These are phyloP conservation scores for Ceratobasidium sp. DNA, from an alignment of 1,284 basidiomycete genomes.

Conservation along the genomic window DNA sequence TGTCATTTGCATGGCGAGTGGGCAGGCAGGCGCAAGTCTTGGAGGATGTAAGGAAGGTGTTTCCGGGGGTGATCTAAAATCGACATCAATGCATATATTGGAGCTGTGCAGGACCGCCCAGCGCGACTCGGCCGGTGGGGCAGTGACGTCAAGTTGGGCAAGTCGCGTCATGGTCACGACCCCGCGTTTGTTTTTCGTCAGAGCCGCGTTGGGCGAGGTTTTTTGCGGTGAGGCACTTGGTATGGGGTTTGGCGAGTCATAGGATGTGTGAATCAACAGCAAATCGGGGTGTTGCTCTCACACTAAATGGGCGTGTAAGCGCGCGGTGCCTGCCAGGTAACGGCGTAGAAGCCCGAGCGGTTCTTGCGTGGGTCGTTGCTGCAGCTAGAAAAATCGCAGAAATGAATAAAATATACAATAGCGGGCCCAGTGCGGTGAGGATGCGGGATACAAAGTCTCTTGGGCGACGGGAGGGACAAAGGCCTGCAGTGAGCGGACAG, in stretches of 20 bases:
- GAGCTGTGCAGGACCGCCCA: constrained; percentile 28
- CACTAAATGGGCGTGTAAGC: constrained; percentile 1
- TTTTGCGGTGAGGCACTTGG: neutral
- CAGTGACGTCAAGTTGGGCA: constrained; percentile 11
- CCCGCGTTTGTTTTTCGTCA: neutral
- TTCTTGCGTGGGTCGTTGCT: neutral
- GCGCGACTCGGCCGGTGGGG: constrained; percentile 16
- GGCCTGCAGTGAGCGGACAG: neutral
- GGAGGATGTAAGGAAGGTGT: constrained; percentile 20
- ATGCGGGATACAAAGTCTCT: constrained; percentile 5
- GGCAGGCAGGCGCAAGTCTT: constrained; percentile 38
- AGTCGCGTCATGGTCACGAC: neutral
- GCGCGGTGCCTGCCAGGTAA: constrained; percentile 11
- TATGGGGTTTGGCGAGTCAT: neutral
- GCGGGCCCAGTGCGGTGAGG: neutral
- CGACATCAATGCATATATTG: neutral
- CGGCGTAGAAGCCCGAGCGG: constrained; percentile 11
- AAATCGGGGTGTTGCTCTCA: neutral
- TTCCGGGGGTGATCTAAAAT: constrained; percentile 30
- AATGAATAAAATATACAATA: neutral
- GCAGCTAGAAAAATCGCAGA: neutral
- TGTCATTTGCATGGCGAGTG: constrained; percentile 40
- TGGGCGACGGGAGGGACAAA: constrained; percentile 7
- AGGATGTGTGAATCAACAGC: neutral
- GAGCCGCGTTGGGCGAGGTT: neutral